Percentiles rank a stretch among this genome's conserved stretches.
These are phyloP conservation scores for Mycena capillaripes DNA, from an alignment of 768 basidiomycete genomes.

Conservation along the genomic window DNA sequence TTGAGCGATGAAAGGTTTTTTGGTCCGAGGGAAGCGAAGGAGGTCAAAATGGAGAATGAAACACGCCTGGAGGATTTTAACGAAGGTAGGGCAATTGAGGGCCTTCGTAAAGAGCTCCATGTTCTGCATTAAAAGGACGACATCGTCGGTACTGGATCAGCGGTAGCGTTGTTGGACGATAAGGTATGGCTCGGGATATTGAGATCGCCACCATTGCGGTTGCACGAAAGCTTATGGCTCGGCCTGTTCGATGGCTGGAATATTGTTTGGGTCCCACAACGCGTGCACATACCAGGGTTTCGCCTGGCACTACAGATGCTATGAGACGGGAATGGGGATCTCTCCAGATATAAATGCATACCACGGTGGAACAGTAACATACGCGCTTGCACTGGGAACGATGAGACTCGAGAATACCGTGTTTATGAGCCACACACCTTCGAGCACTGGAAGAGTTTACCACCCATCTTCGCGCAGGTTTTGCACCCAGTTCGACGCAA, in stretches of 20 bases:
- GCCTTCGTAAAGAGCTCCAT: background rate
- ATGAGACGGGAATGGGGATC: background rate
- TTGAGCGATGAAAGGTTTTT: background rate
- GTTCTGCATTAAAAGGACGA: background rate
- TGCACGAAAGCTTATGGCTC: background rate
- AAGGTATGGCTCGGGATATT: too few species aligned
- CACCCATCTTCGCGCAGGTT: background rate
- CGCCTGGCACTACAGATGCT: background rate
- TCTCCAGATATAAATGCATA: background rate
- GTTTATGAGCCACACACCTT: background rate
- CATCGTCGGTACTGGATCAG: background rate
- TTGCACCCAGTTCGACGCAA: too few species aligned
- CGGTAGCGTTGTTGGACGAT: too few species aligned
- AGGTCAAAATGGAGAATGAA: background rate
- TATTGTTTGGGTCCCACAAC: background rate
- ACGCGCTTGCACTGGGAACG: background rate
- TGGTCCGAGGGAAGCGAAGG: background rate
- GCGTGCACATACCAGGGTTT: background rate
- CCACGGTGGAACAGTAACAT: constrained; percentile 13
- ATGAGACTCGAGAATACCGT: background rate
- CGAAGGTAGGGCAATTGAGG: background rate
- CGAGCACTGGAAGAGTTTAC: background rate
- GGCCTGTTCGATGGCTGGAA: background rate
- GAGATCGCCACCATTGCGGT: background rate
- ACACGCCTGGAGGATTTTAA: background rate